These are phyloP conservation scores for Chytridiales sp. DNA, from an alignment of 371 early-diverging fungal species.

Conservation along the genomic window DNA sequence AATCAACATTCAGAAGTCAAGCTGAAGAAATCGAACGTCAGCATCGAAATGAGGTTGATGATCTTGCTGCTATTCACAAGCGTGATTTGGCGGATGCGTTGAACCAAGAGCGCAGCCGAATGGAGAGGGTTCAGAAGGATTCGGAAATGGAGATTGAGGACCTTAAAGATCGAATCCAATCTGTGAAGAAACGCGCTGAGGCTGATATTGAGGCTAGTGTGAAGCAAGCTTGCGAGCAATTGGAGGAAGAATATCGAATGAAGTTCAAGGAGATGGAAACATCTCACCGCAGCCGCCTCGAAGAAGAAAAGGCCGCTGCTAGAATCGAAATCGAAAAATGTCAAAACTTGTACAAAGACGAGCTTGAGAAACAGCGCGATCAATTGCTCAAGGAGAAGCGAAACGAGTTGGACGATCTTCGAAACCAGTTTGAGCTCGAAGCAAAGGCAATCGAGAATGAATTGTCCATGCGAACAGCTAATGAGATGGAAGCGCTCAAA, in stretches of 20 bases:
- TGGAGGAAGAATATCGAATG: not conserved
- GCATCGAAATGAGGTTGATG: slow-evolving; percentile 11
- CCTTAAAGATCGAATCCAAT: slow-evolving; percentile 1
- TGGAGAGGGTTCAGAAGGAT: not conserved
- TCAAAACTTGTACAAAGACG: slow-evolving; percentile 10
- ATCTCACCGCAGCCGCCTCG: slow-evolving; percentile 4
- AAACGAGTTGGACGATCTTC: not conserved
- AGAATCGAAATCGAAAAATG: slow-evolving; percentile 12
- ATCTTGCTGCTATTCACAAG: not conserved
- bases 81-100: slow-evolving; percentile 1
- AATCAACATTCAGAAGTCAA: slow-evolving; percentile 1
- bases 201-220: slow-evolving; percentile 6
- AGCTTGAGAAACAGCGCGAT: slow-evolving; percentile 8
- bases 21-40: slow-evolving; percentile 2
- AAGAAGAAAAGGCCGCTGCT: slow-evolving; percentile 6
- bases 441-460: not conserved
- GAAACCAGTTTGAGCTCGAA: not conserved
- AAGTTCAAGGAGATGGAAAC: slow-evolving; percentile 20
- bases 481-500: slow-evolving; percentile 6
- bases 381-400: slow-evolving; percentile 6
- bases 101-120: slow-evolving; percentile 9
- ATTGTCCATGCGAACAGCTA: not conserved
- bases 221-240: not conserved
- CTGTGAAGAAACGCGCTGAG: not conserved
- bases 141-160: slow-evolving; percentile 21